These are phyloP conservation scores for Neurospora sublineolata DNA, from an alignment of 495 filamentous ascomycete species.

Conservation along the genomic window DNA sequence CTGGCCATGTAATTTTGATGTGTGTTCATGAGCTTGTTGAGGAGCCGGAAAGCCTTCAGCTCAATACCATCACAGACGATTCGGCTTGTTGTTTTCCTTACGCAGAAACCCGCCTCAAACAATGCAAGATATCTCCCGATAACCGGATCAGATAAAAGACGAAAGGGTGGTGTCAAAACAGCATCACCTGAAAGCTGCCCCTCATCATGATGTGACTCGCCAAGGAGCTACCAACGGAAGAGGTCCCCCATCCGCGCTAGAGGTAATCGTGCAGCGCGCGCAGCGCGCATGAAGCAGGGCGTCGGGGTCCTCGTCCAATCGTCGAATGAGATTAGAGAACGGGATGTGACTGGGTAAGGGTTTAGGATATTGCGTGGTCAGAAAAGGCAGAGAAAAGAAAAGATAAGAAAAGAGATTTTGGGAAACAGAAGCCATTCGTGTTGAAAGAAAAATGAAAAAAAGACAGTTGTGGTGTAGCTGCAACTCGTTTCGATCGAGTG, in stretches of 20 bases:
- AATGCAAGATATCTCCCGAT: not conserved
- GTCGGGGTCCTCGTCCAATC: not conserved
- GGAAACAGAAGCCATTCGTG: not conserved
- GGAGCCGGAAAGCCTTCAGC: not conserved
- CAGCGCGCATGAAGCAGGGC: not conserved
- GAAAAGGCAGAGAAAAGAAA: not conserved
- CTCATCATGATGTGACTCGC: not conserved
- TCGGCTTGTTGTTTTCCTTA: too few species aligned
- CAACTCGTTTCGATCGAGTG: slow-evolving; percentile 9
- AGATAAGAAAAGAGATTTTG: not conserved
- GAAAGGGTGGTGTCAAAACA: not conserved
- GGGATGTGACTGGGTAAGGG: not conserved
- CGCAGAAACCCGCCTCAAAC: too few species aligned
- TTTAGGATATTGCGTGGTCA: not conserved
- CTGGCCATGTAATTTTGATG: not conserved
- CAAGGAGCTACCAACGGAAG: not conserved
- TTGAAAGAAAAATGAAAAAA: slow-evolving; percentile 5
- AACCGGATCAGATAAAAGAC: not conserved
- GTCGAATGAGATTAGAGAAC: not conserved
- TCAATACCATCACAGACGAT: not conserved
- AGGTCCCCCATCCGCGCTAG: not conserved
- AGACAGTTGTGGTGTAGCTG: not conserved
- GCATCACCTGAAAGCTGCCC: not conserved
- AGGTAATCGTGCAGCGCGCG: not conserved
- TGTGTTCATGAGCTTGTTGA: not conserved